Conservation (phyloP, 257 asterid species). For the Solanum bukasovii region DNA sequence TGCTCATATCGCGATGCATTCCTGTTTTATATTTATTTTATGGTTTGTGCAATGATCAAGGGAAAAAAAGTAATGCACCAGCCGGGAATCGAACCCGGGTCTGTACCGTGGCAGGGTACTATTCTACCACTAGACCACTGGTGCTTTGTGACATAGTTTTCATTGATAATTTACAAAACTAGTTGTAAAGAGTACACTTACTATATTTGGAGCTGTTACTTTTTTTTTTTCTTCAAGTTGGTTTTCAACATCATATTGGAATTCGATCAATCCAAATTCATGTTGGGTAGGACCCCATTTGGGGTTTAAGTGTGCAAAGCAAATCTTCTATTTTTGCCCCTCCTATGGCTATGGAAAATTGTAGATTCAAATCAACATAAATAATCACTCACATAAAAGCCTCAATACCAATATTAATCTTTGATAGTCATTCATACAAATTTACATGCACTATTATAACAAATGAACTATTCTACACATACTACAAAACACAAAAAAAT, state of each 20-base stretch:
- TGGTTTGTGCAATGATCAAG: too few relatives aligned
- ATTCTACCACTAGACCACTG: conserved; percentile 95
- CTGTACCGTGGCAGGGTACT: conserved; percentile 86
- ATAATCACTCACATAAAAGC: not conserved
- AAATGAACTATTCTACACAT: too few relatives aligned
- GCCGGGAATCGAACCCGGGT: conserved; percentile 92
- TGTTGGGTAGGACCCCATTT: too few relatives aligned
- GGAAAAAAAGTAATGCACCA: too few relatives aligned
- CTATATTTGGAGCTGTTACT: not conserved
- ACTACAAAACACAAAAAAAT: too few relatives aligned
- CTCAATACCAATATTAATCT: not conserved
- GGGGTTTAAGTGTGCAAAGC: too few relatives aligned
- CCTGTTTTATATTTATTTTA: too few relatives aligned
- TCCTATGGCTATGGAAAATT: too few relatives aligned
- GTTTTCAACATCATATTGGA: too few relatives aligned
- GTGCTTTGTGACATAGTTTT: conserved; percentile 8
- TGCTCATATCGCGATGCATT: not conserved
- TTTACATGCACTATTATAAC: not conserved
- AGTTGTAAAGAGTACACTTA: not conserved
- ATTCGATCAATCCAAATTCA: too few relatives aligned
- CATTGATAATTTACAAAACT: rapidly evolving
- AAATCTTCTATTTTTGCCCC: not conserved
- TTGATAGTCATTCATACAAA: too few relatives aligned
- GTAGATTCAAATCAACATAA: not conserved
- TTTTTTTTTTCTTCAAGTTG: too few relatives aligned